These are phyloP conservation scores for Raphanus raphanistrum DNA, from an alignment of 345 rosid species.

Conservation along the genomic window DNA sequence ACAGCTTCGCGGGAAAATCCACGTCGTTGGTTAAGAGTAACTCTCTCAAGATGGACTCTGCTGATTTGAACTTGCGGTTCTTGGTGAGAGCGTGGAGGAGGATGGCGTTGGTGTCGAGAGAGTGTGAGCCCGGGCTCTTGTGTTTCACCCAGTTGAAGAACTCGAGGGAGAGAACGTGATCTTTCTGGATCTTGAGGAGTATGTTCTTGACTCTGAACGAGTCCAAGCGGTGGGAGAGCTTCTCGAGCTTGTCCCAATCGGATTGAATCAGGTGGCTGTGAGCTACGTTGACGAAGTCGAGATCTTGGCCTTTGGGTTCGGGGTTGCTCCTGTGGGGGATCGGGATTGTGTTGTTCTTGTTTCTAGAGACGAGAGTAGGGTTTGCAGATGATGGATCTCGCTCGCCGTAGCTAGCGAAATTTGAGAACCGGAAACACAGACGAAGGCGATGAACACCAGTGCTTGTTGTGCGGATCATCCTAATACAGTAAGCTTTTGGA, in stretches of 20 bases:
- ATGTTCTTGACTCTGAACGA: conserved; percentile 62
- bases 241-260: conserved; percentile 67
- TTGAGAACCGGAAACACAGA: conserved; percentile 40
- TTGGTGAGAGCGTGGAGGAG: conserved; percentile 71
- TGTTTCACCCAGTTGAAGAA: conserved; percentile 68
- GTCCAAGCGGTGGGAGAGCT: conserved; percentile 46
- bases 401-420: conserved; percentile 18
- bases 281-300: conserved; percentile 76
- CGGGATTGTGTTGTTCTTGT: conserved; percentile 48
- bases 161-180: conserved; percentile 66
- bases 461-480: conserved; percentile 17
- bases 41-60: conserved; percentile 55
- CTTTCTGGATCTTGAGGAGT: conserved; percentile 61
- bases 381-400: conserved; percentile 5
- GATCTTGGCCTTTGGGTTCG: conserved; percentile 72
- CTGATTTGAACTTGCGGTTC: conserved; percentile 67
- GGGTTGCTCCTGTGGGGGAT: conserved; percentile 67
- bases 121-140: conserved; percentile 47
- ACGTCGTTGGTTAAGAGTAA: not conserved
- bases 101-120: conserved; percentile 60
- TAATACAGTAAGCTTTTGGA: not conserved
- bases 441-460: not conserved
- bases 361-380: conserved; percentile 20
- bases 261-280: conserved; percentile 83
- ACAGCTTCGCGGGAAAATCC: conserved; percentile 57